These are phyloP conservation scores for Pyrus hybrid DNA, from an alignment of 331 rosid genomes.

Conservation along the genomic window DNA sequence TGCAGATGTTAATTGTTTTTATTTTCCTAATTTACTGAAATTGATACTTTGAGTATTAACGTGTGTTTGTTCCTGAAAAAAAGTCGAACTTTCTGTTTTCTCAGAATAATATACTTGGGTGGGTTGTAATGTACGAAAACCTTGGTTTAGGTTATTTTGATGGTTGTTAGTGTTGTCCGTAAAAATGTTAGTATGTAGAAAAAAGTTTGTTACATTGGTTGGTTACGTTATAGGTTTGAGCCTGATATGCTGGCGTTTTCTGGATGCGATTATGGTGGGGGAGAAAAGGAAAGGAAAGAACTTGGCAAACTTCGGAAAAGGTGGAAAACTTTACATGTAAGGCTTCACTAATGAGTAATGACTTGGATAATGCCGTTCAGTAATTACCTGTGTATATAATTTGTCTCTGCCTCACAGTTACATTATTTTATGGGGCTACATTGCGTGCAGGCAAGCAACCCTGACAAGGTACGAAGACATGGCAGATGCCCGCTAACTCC, in stretches of 20 bases:
- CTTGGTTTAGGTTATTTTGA: neutral
- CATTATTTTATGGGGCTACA: neutral
- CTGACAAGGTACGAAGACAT: conserved; percentile 70
- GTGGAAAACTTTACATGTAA: conserved; percentile 81
- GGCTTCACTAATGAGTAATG: conserved; percentile 11
- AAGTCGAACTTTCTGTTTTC: neutral
- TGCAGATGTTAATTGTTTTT: neutral
- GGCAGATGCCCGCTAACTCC: conserved; percentile 97
- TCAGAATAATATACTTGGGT: neutral
- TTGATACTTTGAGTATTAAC: neutral
- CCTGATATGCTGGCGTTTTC: conserved; percentile 98
- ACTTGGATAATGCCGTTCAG: neutral
- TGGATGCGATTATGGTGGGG: conserved; percentile 93
- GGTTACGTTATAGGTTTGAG: conserved; percentile 51
- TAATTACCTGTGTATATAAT: neutral
- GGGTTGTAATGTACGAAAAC: too few relatives aligned
- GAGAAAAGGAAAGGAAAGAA: conserved; percentile 60
- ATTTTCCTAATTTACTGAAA: neutral
- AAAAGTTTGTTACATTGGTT: conserved; percentile 11
- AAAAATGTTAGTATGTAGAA: neutral
- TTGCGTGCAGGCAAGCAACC: conserved; percentile 50
- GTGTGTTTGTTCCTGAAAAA: neutral
- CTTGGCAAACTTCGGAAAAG: conserved; percentile 69
- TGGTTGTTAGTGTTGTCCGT: neutral
- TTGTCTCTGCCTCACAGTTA: conserved; percentile 9